These are phyloP conservation scores for Thinopyrum elongatum DNA, from an alignment of 176 grass and related monocot genomes.

Conservation along the genomic window DNA sequence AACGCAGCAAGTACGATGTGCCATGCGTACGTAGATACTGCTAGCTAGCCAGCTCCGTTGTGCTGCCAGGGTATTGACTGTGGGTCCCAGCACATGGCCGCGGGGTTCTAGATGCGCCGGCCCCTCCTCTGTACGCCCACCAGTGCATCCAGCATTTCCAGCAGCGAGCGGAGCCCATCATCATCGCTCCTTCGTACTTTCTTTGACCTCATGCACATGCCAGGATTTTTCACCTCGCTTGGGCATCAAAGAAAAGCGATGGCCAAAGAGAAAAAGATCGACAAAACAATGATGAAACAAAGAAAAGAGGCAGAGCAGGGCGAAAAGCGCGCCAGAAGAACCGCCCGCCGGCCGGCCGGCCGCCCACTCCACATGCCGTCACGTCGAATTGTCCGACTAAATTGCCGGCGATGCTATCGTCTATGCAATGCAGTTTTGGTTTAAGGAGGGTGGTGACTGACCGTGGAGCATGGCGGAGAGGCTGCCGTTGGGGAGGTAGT, in stretches of 20 bases:
- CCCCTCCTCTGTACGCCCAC: no score
- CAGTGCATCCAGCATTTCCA: no score
- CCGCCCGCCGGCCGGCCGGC: neutral
- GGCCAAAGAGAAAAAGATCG: neutral
- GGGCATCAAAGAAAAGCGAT: neutral
- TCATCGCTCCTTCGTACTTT: neutral
- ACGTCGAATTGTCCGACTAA: neutral
- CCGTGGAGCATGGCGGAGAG: conserved; percentile 95
- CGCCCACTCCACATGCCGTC: neutral
- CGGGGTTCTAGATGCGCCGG: no score
- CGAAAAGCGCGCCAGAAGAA: conserved; percentile 32
- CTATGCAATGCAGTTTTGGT: no score
- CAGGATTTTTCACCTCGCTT: neutral
- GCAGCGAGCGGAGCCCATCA: neutral
- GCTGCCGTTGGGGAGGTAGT: conserved; percentile 91
- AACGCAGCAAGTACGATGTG: no score
- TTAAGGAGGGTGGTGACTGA: neutral
- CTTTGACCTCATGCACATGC: neutral
- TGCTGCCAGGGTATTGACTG: no score
- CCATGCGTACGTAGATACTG: no score
- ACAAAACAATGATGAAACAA: neutral
- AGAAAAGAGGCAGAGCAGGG: neutral
- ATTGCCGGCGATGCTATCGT: no score
- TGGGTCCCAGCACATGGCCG: no score
- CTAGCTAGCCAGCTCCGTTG: no score